Evolutionary conservation across 371 early-diverging fungal species (phyloP), one percentile per base, ranked within the genome.

Genomic region (Rhizopus delemar): DNA sequence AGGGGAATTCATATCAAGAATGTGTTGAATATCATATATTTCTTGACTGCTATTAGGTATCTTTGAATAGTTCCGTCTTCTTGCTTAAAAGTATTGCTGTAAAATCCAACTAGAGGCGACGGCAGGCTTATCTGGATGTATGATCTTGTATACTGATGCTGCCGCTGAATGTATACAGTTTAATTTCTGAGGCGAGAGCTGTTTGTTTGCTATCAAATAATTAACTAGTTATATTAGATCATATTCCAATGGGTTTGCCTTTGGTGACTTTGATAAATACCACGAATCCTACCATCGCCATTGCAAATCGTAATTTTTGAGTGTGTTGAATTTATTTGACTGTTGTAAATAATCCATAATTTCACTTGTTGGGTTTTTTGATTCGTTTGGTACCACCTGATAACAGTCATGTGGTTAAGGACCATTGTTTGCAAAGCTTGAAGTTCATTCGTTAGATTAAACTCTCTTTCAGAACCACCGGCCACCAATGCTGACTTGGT

Each of bases 401-500:
- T 49, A 45, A 39, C 5, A 54, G 36, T 46, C 57, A 62, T 34
- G 62, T 46, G 55, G 38, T 48, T 43, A 63, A 12, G 3, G 11
- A n/a, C 41, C 51, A 49, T 41, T 41, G 35, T 34, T 51, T 22
- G 22, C 22, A 4, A 3, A 35, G 3, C n/a, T 51, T 11, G 33
- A 51, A 51, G 31, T 41, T 49, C 12, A 57, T 39, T 13, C 50
- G 50, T 31, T 36, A 13, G n/a, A 35, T 8, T 22, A 22, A 22
- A 31, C 16, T 8, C 51, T 43, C 1, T 8, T 8, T n/a, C 12
- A 53, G 22, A 11, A 64, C 5, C 49, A 57, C 38, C 15, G 63
- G 59, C 16, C 4, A 65, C 66, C 70, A 65, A 8, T 22, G 36
- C 55, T 65, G 63, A 0, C 57, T 54, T 11, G 63, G 48, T 63